Evolutionary conservation across 2,329 filamentous ascomycete species (phyloP), one percentile per base, ranked within the genome.

Genomic region (Ploettnerulaceae sp.): DNA sequence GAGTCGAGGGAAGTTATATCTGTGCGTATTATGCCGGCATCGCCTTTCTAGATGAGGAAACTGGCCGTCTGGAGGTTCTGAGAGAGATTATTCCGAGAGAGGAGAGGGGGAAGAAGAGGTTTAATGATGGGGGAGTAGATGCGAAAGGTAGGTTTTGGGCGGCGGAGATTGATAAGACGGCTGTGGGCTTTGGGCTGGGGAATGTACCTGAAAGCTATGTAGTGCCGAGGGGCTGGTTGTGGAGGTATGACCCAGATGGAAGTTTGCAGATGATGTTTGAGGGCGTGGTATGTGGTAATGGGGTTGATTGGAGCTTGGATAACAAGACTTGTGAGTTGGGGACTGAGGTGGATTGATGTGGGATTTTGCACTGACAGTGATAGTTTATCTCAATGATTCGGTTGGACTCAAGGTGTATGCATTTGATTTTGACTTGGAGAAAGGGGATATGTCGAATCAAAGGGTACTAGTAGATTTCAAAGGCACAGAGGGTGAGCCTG

Each of bases 21-120:
- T 65, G 60, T 29, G 66, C 65, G n/a, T 68, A 68, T 41, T 66
- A 65, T 52, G 61, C 63, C 42, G 66, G 65, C 3, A 59, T 67
- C 9, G 66, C 63, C 8, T 64, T 66, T 25, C 17, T 68, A 14
- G 66, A 68, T 48, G 65, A 68, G 50, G 53, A 51, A 24, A 67
- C 61, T 3, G 65, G 66, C 2, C 59, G 61, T 25, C 47, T 68
- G 25, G 61, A 67, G 15, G 55, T 67, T 4, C 45, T 66, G 36
- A 63, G 62, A 47, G 65, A 68, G 47, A 67, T 67, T 31, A 67
- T 67, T 36, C 59, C 60, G 0, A 59, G 56, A 2, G 47, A 51
- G 1, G 56, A 64, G 40, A 52, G 51, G 21, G 58, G 56, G 17
- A 48, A 59, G 25, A 49, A 58, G 32, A 61, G 65, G 9, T 65